Conservation (phyloP, 2,329 filamentous ascomycete genomes). For the Colletotrichum salicis region DNA sequence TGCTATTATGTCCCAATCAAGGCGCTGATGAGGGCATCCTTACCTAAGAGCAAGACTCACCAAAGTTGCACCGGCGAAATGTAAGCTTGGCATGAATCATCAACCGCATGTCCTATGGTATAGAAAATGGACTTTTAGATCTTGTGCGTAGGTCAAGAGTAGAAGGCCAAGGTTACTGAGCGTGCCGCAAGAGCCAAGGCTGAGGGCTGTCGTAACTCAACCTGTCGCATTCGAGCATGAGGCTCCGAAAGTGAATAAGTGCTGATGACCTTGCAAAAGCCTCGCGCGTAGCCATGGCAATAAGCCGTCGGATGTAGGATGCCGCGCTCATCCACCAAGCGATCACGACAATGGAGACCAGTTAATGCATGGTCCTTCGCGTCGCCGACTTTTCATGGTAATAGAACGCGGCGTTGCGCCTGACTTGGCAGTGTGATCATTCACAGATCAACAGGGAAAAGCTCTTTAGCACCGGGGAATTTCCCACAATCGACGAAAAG, state of each 20-base stretch:
- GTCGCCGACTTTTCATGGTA: neutral
- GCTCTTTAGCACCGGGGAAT: neutral
- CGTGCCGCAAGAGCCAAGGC: constrained; percentile 8
- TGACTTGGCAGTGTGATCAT: neutral
- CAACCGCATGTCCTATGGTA: neutral
- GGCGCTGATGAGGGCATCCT: neutral
- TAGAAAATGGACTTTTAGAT: neutral
- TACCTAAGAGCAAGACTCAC: neutral
- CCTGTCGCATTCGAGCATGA: constrained; percentile 23
- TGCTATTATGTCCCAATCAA: neutral
- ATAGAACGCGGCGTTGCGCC: neutral
- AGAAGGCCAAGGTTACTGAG: neutral
- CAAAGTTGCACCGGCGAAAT: neutral
- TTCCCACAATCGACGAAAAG: neutral
- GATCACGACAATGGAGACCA: neutral
- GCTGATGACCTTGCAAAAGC: neutral
- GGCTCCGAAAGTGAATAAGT: neutral
- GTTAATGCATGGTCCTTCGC: neutral
- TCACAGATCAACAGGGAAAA: neutral
- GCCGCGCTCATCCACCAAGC: neutral
- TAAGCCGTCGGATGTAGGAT: neutral
- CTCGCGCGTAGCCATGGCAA: neutral
- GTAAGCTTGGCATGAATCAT: constrained; percentile 17
- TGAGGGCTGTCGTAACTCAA: constrained; percentile 19
- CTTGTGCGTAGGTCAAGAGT: neutral